Conservation (phyloP, 2,329 filamentous ascomycete species). For the Botrytis hyacinthi region DNA sequence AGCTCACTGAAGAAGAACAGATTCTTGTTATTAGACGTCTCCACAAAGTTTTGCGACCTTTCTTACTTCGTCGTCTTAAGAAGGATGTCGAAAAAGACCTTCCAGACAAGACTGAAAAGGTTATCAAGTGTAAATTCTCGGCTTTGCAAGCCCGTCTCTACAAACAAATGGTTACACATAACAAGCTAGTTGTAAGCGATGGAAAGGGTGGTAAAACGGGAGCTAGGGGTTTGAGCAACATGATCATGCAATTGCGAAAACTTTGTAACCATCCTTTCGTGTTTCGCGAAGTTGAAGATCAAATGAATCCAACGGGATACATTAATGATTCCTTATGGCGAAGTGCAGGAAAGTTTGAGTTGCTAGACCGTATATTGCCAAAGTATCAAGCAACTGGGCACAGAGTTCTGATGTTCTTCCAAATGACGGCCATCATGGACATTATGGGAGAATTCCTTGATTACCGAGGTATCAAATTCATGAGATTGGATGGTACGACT, state of each 20-base stretch:
- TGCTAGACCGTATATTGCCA: conserved; percentile 85
- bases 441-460: conserved; percentile 99
- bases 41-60: conserved; percentile 95
- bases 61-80: conserved; percentile 96
- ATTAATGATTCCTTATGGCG: conserved; percentile 96
- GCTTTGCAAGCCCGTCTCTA: conserved; percentile 90
- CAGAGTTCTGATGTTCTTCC: conserved; percentile 99
- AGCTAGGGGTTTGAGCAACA: conserved; percentile 94
- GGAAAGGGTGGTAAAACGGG: conserved; percentile 93
- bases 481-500: conserved; percentile 93
- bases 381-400: conserved; percentile 91
- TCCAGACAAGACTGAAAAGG: conserved; percentile 97
- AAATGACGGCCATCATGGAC: conserved; percentile 99
- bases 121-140: conserved; percentile 99
- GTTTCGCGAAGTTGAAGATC: conserved; percentile 95
- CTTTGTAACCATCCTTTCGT: conserved; percentile 99
- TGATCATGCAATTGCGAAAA: conserved; percentile 99
- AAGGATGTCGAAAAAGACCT: conserved; percentile 99
- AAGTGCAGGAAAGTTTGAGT: conserved; percentile 94
- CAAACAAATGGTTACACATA: conserved; percentile 95
- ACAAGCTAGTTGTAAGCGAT: conserved; percentile 90
- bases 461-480: conserved; percentile 76
- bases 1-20: conserved; percentile 98
- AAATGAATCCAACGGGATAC: conserved; percentile 86
- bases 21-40: conserved; percentile 96